Evolutionary conservation across 805 yeast species (phyloP), one percentile per base, ranked within the genome.

Genomic region (Ogataea salicorniae): DNA sequence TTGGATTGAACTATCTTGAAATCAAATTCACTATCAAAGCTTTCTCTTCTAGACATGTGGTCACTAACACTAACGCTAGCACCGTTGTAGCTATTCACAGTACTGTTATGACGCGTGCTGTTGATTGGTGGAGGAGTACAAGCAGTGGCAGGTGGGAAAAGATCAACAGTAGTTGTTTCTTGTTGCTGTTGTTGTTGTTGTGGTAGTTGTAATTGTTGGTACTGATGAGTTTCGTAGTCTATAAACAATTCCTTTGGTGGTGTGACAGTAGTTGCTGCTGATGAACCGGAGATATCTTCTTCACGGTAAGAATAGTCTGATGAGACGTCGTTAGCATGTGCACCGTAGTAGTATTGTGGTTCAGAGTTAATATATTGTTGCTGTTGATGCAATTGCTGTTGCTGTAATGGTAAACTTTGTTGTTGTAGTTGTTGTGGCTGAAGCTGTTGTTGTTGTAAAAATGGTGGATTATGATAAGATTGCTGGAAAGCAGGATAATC

Each of bases 81-180:
- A 26, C 31, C 13, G 31, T 49, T 50, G 16, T 40, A n/a, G n/a
- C 13, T 33, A 31, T 29, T 17, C 2, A n/a, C n/a, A 6, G 15
- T 31, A 20, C 31, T 14, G n/a, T 31, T 31, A n/a, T 22, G 26
- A 22, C n/a, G 15, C 20, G 17, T 45, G 15, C 22, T n/a, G 22
- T 13, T 41, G 9, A 37, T 16, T 11, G 60, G 58, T 11, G 60
- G 64, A 3, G 67, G 67, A 17, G 64, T 56, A 47, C 67, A 62
- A 3, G 69, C 67, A 20, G 58, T 46, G 8, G 63, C 64, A 5
- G 67, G 61, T 6, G 67, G 68, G 48, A 63, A 64, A 39, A 61
- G 41, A 37, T 51, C 52, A n/a, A 38, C 37, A 34, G 26, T 43
- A 5, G 34, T 34, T 15, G 33, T 4, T 22, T n/a, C 23, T 7